phyloP scores from a whole-genome alignment of 352 stramenopile genomes.

The Hyaloperonospora brassicae region DNA sequence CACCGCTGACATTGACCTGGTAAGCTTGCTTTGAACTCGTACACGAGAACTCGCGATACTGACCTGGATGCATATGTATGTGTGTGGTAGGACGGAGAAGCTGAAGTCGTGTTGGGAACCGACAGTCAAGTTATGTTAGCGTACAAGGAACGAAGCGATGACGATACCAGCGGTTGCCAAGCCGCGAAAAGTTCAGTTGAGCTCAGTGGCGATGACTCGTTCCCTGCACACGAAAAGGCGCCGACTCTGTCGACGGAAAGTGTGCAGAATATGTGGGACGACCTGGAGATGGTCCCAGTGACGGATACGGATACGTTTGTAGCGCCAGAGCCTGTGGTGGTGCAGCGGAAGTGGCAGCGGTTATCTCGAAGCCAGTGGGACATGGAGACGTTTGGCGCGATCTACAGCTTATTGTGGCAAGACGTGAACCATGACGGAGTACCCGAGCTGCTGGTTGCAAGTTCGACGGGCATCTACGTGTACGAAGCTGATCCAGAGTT shows the following conservation, averaged over 20 bases:
- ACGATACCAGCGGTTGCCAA: background rate
- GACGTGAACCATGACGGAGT: slow-evolving; percentile 66
- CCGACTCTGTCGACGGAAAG: slow-evolving; percentile 16
- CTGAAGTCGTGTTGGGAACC: slow-evolving; percentile 55
- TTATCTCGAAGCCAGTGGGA: slow-evolving; percentile 29
- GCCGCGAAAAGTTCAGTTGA: slow-evolving; percentile 1
- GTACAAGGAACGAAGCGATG: slow-evolving; percentile 30
- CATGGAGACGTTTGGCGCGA: slow-evolving; percentile 49
- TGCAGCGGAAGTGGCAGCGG: slow-evolving; percentile 29
- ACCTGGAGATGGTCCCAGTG: slow-evolving; percentile 10
- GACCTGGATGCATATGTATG: background rate
- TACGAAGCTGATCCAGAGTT: slow-evolving; percentile 43
- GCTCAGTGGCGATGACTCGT: background rate
- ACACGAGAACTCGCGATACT: background rate
- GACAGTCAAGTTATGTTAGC: slow-evolving; percentile 48
- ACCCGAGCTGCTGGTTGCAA: slow-evolving; percentile 51
- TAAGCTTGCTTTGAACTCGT: slow-evolving; percentile 17
- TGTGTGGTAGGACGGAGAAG: slow-evolving; percentile 39
- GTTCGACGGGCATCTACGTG: slow-evolving; percentile 61
- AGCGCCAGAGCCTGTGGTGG: background rate
- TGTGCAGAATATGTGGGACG: slow-evolving; percentile 26
- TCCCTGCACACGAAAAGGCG: background rate
- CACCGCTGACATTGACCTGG: slow-evolving; percentile 53
- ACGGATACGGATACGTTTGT: slow-evolving; percentile 2
- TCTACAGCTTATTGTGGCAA: slow-evolving; percentile 65